These are phyloP conservation scores for Chrysosporium keratinophilum DNA, from an alignment of 2,329 filamentous ascomycete genomes.

Conservation along the genomic window DNA sequence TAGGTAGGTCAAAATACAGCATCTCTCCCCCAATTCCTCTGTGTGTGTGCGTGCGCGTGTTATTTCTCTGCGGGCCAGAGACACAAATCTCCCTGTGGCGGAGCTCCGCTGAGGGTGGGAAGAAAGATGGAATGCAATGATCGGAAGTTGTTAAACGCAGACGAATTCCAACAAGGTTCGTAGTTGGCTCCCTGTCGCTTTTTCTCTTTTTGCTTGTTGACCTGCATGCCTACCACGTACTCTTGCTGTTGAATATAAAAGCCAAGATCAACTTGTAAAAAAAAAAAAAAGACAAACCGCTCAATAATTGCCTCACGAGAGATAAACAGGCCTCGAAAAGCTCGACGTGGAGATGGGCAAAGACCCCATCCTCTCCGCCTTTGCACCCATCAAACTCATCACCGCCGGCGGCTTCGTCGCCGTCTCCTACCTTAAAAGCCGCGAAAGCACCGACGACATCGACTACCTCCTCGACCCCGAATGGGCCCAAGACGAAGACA, in stretches of 20 bases:
- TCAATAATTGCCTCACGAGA: background rate
- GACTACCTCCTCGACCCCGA: constrained; percentile 28
- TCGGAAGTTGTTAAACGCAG: constrained; percentile 7
- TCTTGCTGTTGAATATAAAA: no score
- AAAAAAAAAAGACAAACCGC: background rate
- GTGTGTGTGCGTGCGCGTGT: background rate
- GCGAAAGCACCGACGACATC: constrained; percentile 26
- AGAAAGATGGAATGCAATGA: background rate
- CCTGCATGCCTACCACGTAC: no score
- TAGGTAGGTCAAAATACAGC: background rate
- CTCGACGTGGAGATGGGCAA: constrained; percentile 26
- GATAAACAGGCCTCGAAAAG: constrained; percentile 21
- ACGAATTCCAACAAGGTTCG: constrained; percentile 11
- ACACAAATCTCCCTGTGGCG: background rate
- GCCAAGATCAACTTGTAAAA: background rate
- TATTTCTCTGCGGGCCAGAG: no score
- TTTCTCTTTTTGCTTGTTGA: background rate
- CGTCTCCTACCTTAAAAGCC: constrained; percentile 23
- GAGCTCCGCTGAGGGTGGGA: background rate
- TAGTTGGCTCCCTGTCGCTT: background rate
- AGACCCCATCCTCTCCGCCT: constrained; percentile 24
- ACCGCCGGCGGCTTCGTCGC: constrained; percentile 26
- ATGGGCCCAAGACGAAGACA: constrained; percentile 26
- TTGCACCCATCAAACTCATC: constrained; percentile 27
- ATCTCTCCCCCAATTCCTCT: background rate